phyloP scores from a whole-genome alignment of 305 asterid genomes.

The Fraxinus floribunda region DNA sequence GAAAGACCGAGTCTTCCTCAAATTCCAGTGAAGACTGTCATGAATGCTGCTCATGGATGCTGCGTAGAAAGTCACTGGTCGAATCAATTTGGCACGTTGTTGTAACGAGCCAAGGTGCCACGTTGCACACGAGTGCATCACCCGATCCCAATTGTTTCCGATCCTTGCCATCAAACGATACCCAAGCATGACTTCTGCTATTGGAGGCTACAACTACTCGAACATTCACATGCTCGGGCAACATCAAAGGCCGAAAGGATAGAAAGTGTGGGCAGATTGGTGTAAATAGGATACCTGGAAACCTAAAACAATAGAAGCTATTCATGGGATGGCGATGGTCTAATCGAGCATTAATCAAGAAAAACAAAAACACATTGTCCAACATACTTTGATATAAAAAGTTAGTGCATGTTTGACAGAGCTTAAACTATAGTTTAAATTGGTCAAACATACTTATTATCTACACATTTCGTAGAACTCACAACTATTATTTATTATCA shows the following conservation, averaged over 20 bases:
- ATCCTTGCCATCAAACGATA: slow-evolving; percentile 91
- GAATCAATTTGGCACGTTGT: slow-evolving; percentile 87
- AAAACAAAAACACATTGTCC: too few relatives aligned
- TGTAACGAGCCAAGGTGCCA: slow-evolving; percentile 99
- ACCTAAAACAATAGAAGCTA: slow-evolving; percentile 40
- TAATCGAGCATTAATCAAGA: too few relatives aligned
- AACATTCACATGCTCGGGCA: slow-evolving; percentile 78
- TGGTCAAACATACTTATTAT: too few relatives aligned
- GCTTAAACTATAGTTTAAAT: too few relatives aligned
- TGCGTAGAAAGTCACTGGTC: slow-evolving; percentile 71
- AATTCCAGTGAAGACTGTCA: slow-evolving; percentile 65
- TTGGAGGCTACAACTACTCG: slow-evolving; percentile 82
- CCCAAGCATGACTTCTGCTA: slow-evolving; percentile 97
- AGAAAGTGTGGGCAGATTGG: slow-evolving; percentile 97
- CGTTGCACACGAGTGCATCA: slow-evolving; percentile 88
- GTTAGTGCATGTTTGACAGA: too few relatives aligned
- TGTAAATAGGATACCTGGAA: slow-evolving; percentile 80
- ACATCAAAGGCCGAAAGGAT: slow-evolving; percentile 83
- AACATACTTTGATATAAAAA: too few relatives aligned
- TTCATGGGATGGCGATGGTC: too few relatives aligned
- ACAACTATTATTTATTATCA: too few relatives aligned
- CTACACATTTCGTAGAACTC: too few relatives aligned
- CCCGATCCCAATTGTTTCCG: slow-evolving; percentile 76
- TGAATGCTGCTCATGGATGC: too few relatives aligned
- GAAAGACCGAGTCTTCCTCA: too few relatives aligned